A percentile compares a stretch with the other conserved stretches of the same genome.
Evolutionary conservation across 768 basidiomycete species (phyloP).

Genomic region (Auriculariales sp.): DNA sequence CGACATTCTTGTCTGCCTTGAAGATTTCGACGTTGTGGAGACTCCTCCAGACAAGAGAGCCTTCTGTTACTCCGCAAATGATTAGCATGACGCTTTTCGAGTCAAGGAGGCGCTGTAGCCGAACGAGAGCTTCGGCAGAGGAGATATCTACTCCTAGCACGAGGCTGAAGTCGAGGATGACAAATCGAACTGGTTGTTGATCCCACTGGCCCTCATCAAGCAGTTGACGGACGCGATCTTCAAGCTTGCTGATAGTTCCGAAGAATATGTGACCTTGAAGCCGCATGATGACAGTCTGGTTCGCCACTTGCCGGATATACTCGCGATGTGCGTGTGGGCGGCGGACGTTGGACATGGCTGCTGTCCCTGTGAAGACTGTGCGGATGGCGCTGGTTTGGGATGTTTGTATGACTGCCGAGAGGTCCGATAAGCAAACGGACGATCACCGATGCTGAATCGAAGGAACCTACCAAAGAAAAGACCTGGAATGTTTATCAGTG

Average conservation of each 20-base stretch:
- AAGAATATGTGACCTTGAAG: slow-evolving; percentile 83
- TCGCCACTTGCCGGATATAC: slow-evolving; percentile 85
- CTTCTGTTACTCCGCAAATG: slow-evolving; percentile 64
- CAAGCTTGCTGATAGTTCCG: slow-evolving; percentile 83
- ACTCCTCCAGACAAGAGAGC: slow-evolving; percentile 55
- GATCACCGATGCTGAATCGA: background rate
- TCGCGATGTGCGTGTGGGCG: slow-evolving; percentile 75
- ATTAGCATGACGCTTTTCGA: slow-evolving; percentile 72
- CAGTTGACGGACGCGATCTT: slow-evolving; percentile 67
- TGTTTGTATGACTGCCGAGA: slow-evolving; percentile 67
- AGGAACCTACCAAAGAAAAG: slow-evolving; percentile 52
- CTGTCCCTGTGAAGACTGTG: slow-evolving; percentile 65
- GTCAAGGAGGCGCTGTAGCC: slow-evolving; percentile 68
- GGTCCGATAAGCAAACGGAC: background rate
- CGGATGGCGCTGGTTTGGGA: slow-evolving; percentile 78
- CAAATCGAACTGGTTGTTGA: slow-evolving; percentile 69
- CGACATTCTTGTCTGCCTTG: slow-evolving; percentile 60
- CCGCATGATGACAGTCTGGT: slow-evolving; percentile 77
- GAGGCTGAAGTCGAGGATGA: slow-evolving; percentile 75
- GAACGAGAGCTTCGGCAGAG: slow-evolving; percentile 86
- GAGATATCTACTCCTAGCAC: slow-evolving; percentile 90
- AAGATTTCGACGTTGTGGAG: slow-evolving; percentile 69
- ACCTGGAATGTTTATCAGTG: slow-evolving; percentile 26
- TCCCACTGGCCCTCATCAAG: slow-evolving; percentile 61
- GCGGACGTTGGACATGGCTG: slow-evolving; percentile 81